Conservation (phyloP, 2,329 filamentous ascomycete genomes). For the Exophiala calicioides region DNA sequence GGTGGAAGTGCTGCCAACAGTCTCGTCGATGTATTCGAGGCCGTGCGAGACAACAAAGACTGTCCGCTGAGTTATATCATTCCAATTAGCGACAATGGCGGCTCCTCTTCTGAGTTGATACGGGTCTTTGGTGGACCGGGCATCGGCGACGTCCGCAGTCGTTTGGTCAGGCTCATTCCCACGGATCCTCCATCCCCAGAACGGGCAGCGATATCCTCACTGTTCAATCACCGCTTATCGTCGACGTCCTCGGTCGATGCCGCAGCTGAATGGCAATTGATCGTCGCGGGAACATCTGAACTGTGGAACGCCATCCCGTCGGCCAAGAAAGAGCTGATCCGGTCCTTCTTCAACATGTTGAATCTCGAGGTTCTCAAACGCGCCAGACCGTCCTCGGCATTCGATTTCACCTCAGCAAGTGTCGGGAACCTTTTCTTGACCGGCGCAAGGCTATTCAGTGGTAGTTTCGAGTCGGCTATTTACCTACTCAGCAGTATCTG, state of each 20-base stretch:
- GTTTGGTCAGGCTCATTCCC: constrained; percentile 88
- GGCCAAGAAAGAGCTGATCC: constrained; percentile 73
- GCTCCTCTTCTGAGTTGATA: constrained; percentile 89
- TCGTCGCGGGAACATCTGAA: constrained; percentile 77
- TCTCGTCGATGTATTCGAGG: constrained; percentile 84
- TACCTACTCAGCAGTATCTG: constrained; percentile 87
- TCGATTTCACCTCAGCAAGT: constrained; percentile 75
- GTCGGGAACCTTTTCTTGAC: constrained; percentile 80
- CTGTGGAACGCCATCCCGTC: constrained; percentile 73
- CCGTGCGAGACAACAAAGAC: constrained; percentile 62
- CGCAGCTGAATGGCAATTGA: constrained; percentile 78
- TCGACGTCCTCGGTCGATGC: constrained; percentile 59
- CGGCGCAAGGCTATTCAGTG: constrained; percentile 84
- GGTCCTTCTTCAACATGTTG: constrained; percentile 73
- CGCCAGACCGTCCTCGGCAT: constrained; percentile 67
- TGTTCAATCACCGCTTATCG: constrained; percentile 86
- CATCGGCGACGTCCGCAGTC: constrained; percentile 74
- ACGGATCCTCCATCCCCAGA: constrained; percentile 61
- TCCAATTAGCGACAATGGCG: constrained; percentile 93
- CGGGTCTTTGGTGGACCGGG: constrained; percentile 93
- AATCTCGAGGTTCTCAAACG: constrained; percentile 79
- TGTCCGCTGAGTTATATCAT: constrained; percentile 81
- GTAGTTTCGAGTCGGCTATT: constrained; percentile 88
- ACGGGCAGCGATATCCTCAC: constrained; percentile 70
- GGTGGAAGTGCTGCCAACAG: constrained; percentile 93